Conservation (phyloP, 345 rosid species). For the Mercurialis annua region DNA sequence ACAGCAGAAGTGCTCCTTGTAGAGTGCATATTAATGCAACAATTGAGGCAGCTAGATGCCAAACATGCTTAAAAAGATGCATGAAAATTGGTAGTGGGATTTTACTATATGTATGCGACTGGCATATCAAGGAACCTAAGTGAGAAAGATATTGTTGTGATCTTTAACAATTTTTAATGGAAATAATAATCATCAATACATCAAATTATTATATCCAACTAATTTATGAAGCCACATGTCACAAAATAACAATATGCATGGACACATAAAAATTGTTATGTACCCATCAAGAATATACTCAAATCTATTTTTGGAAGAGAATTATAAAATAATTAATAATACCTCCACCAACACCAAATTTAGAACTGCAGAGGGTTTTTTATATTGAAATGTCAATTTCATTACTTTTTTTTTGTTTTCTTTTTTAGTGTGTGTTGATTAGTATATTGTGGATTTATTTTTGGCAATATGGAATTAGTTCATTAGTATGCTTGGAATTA, state of each 20-base stretch:
- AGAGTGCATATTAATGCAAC: too few relatives aligned
- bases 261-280: conserved; percentile 5
- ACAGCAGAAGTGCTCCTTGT: too few relatives aligned
- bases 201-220: neutral
- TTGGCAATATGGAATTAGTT: conserved; percentile 14
- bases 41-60: too few relatives aligned
- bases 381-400: conserved; percentile 31
- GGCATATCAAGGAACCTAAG: conserved; percentile 4
- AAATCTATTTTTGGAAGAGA: neutral
- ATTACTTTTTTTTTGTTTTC: conserved; percentile 15
- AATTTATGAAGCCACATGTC: conserved; percentile 15
- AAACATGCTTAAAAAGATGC: too few relatives aligned
- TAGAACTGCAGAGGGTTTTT: conserved; percentile 18
- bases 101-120: neutral
- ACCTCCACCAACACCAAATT: conserved; percentile 31
- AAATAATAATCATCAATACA: neutral
- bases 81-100: neutral
- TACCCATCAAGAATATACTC: conserved; percentile 27
- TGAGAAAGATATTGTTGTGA: conserved; percentile 8
- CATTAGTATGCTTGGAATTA: conserved; percentile 11
- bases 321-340: conserved; percentile 18
- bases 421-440: neutral
- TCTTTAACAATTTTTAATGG: conserved; percentile 9
- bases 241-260: conserved; percentile 4
- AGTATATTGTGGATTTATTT: neutral